phyloP scores from a whole-genome alignment of 441 rosid species.

The Adansonia madagascariensis region DNA sequence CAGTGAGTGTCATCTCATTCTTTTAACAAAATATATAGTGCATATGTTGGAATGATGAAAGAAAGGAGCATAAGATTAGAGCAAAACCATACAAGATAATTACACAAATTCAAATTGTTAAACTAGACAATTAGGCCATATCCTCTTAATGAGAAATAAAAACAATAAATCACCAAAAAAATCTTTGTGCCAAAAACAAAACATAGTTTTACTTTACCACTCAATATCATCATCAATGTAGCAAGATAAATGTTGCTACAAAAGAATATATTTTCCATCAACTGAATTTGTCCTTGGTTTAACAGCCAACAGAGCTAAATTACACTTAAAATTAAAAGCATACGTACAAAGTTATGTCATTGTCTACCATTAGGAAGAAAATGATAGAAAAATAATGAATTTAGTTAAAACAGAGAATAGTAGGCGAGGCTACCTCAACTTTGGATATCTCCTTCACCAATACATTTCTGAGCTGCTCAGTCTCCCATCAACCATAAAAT shows the following conservation, averaged over 20 bases:
- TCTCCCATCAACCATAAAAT: slow-evolving; percentile 42
- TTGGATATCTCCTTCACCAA: slow-evolving; percentile 53
- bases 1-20: background rate
- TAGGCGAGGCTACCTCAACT: slow-evolving; percentile 50
- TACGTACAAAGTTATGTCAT: background rate
- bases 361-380: slow-evolving; percentile 8
- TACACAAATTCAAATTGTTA: background rate
- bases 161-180: background rate
- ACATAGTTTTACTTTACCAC: background rate
- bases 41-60: background rate
- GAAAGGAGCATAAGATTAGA: background rate
- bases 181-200: background rate
- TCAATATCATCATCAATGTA: background rate
- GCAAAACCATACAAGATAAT: background rate
- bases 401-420: slow-evolving; percentile 3
- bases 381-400: background rate
- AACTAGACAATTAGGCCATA: background rate
- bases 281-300: background rate
- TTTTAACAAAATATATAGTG: background rate
- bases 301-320: background rate
- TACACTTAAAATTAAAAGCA: background rate
- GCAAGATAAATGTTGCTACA: background rate
- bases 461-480: slow-evolving; percentile 48
- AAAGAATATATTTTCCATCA: slow-evolving; percentile 6
- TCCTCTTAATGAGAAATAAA: background rate